Percentiles rank a stretch among this genome's conserved stretches.
phyloP scores from a whole-genome alignment of 208 protist genomes.

The Entamoeba invadens region DNA sequence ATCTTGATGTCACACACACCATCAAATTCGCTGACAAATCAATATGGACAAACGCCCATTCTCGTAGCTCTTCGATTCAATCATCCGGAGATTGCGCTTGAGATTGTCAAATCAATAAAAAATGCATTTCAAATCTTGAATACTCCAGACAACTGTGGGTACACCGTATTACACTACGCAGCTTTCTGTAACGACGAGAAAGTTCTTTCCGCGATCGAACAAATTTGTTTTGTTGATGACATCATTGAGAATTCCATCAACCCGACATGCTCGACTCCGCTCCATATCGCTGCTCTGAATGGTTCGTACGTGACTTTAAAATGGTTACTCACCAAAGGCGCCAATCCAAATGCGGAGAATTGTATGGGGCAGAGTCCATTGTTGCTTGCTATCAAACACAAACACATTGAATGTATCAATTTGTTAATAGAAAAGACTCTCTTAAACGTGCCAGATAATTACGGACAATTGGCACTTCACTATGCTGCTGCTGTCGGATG shows the following conservation, averaged over 20 bases:
- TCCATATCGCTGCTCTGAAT: neutral
- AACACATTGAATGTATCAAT: neutral
- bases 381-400: neutral
- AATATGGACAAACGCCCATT: neutral
- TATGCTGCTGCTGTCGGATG: neutral
- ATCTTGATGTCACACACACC: neutral
- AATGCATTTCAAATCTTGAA: neutral
- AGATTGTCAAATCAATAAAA: neutral
- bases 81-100: neutral
- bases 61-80: neutral
- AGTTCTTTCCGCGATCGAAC: neutral
- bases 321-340: neutral
- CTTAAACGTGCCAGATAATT: neutral
- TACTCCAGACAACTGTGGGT: neutral
- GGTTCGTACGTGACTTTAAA: neutral
- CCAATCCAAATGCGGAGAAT: neutral
- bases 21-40: neutral
- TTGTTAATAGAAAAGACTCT: neutral
- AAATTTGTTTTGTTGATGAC: neutral
- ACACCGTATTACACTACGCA: neutral
- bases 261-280: neutral
- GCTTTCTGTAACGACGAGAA: neutral
- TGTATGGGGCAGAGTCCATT: neutral
- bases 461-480: neutral
- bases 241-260: neutral